These are phyloP conservation scores for Xylariaceae sp. DNA, from an alignment of 2,329 filamentous ascomycete genomes.

Conservation along the genomic window DNA sequence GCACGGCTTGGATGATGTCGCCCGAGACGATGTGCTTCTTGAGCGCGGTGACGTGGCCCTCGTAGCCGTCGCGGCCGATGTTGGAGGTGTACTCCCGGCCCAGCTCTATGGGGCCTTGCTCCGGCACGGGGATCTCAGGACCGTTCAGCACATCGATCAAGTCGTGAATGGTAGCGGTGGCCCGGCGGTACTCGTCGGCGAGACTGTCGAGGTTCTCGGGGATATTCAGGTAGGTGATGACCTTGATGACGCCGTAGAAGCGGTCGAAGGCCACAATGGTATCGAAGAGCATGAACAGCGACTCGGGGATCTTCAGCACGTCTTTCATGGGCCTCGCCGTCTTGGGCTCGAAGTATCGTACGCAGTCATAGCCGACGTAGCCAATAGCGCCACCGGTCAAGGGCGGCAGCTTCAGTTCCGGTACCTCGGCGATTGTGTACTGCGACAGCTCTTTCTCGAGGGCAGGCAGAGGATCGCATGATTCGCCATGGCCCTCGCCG, in stretches of 20 bases:
- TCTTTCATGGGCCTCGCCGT: slow-evolving; percentile 88
- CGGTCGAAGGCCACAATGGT: slow-evolving; percentile 93
- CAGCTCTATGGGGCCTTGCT: slow-evolving; percentile 67
- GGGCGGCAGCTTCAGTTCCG: slow-evolving; percentile 76
- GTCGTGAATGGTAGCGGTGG: slow-evolving; percentile 57
- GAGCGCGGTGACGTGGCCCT: slow-evolving; percentile 76
- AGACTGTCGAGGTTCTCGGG: slow-evolving; percentile 49
- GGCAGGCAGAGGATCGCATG: slow-evolving; percentile 75
- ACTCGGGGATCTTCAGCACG: slow-evolving; percentile 83
- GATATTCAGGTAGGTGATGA: slow-evolving; percentile 84
- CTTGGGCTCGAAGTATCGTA: slow-evolving; percentile 96
- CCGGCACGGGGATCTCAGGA: slow-evolving; percentile 71
- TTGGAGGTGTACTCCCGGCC: slow-evolving; percentile 85
- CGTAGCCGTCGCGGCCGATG: slow-evolving; percentile 83
- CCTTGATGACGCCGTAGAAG: slow-evolving; percentile 88
- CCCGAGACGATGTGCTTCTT: slow-evolving; percentile 89
- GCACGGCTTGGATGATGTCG: slow-evolving; percentile 97
- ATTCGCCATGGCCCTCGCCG: slow-evolving; percentile 80
- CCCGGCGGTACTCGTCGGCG: slow-evolving; percentile 64
- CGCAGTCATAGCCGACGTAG: slow-evolving; percentile 96
- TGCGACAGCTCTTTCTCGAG: slow-evolving; percentile 77
- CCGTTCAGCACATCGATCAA: slow-evolving; percentile 69
- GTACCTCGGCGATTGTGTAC: slow-evolving; percentile 76
- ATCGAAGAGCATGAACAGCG: slow-evolving; percentile 94
- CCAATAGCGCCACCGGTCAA: slow-evolving; percentile 91